Evolutionary conservation across 768 basidiomycete species (phyloP), one percentile per base, ranked within the genome.

Genomic region (Plicaturopsis crispa): DNA sequence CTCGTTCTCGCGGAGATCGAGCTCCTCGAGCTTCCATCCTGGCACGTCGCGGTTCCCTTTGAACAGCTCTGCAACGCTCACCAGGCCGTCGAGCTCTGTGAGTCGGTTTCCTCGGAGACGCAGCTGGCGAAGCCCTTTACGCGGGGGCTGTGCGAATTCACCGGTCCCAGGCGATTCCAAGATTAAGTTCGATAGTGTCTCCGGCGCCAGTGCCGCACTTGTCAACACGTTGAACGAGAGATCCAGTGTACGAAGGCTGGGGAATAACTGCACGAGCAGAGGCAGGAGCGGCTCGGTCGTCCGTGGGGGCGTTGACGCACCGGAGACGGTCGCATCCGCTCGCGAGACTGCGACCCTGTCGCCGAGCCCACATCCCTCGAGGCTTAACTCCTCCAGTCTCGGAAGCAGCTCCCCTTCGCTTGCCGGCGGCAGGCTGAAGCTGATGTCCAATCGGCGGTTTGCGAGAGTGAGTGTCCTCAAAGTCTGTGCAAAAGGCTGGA

Each of bases 1-100:
- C 51, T 85, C 83, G 46, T 90, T 90, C 51, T 91, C 85, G 46
- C 88, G 62, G 49, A 91, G 45, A 59, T 91, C 88, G 20, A 91
- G 56, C 52, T 90, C 87, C 49, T 90, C 86, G 31, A 90, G 63
- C 50, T 74, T 80, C 84, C 85, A 90, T 40, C 63, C 70, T 0
- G 73, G 65, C 2, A 80, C 69, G 16, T 73, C 65, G 38, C 79
- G 62, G 46, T 83, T 70, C 6, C 78, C 76, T 46, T 71, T 80
- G 57, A 87, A 87, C 30, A 66, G 55, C 45, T 70, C 66, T n/a
- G 84, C 77, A 10, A 85, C 42, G 4, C 57, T 67, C 40, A 69
- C 62, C 49, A 90, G 73, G 0, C 80, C 82, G 17, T 77, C 72
- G 5, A 90, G 60, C 24, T 70, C 69, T 0, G 66, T 62, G 32